Base-by-base conservation (phyloP, 805 yeast species). In the Starmera dryadoides region DNA sequence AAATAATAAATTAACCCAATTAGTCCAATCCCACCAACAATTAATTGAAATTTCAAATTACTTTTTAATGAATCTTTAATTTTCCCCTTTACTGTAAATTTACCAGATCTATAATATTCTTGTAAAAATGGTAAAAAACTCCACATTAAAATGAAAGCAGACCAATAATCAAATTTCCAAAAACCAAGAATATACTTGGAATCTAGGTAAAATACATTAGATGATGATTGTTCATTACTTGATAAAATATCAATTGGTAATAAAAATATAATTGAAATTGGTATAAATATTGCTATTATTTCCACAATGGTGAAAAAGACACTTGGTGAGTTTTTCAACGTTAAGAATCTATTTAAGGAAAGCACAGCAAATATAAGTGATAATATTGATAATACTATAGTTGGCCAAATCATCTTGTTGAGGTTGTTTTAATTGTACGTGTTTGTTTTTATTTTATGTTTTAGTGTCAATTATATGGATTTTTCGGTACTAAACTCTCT, bases 161-260 rank as follows among this genome's bases (percentile, higher is more conserved):
- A 61, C 95, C 95, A 86, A 58, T 86, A 86, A 38, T 81, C 78
- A 35, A 75, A 51, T 49, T 82, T 72, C 95, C 95, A 86, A 30
- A 82, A 52, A 4, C 66, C 53, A n/a, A 77, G 61, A 5, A 82
- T 67, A 9, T 68, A 41, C 38, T 63, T 64, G n/a, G 75, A 69
- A 2, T 63, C 58, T 33, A 83, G 45, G 35, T 68, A 68, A 46
- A 81, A 68, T 48, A 77, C 46, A 14, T 43, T 53, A 6, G 32
- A 28, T 42, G 47, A 11, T n/a, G 16, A 0, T 22, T 35, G 6
- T 16, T 54, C 60, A 18, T 60, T 59, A 19, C 66, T 57, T 10
- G 83, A 74, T 18, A 82, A 71, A 34, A 85, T 69, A 58, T 86
- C 95, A 23, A 82, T 69, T 1, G 95, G 95, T 17, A 86, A 68